Percentiles rank a stretch among this genome's conserved stretches.
Evolutionary conservation across 2,329 filamentous ascomycete genomes (phyloP).

Genomic region (Fusarium sp.): DNA sequence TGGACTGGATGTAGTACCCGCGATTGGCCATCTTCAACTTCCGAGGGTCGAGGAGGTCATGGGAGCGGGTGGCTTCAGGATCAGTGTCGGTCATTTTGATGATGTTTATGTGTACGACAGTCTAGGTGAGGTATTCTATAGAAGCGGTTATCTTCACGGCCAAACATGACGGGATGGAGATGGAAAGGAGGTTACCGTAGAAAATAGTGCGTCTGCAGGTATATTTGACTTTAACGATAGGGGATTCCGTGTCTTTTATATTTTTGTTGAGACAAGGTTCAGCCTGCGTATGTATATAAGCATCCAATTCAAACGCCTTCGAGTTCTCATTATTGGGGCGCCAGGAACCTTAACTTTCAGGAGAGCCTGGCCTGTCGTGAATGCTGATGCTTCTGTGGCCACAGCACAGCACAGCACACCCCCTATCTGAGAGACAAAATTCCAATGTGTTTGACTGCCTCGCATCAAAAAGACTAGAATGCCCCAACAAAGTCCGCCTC

Average conservation of each 20-base stretch:
- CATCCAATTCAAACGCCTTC: neutral
- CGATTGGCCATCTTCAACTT: neutral
- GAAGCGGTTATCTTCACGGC: neutral
- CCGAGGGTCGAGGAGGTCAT: neutral
- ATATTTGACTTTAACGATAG: neutral
- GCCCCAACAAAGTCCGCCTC: neutral
- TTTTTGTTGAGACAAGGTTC: neutral
- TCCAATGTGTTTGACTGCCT: neutral
- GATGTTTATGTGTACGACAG: neutral
- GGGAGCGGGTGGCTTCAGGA: neutral
- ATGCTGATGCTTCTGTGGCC: neutral
- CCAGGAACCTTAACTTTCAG: neutral
- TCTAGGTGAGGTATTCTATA: neutral
- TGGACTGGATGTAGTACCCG: conserved; percentile 5
- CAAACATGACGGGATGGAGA: neutral
- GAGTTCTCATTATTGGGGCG: neutral
- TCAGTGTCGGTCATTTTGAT: neutral
- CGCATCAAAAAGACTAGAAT: neutral
- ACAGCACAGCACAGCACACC: neutral
- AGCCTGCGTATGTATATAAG: neutral
- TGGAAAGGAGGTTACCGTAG: neutral
- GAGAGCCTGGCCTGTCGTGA: neutral
- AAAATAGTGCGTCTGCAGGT: neutral
- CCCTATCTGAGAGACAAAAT: neutral
- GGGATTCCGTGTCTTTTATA: neutral